Evolutionary conservation across 2,329 filamentous ascomycete genomes (phyloP).

Genomic region (Aureobasidium sp.): DNA sequence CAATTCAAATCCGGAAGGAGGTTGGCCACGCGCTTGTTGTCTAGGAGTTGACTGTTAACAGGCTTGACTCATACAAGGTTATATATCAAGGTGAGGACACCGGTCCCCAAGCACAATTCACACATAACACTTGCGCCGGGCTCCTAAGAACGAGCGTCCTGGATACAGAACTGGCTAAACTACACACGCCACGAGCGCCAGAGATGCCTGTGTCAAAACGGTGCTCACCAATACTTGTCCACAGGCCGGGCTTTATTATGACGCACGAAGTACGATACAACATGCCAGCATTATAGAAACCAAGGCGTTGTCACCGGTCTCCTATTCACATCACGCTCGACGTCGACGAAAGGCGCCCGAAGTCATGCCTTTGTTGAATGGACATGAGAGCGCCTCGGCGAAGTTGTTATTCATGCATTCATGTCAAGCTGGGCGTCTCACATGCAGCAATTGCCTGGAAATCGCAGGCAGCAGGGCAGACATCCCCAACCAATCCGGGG

Average conservation of each 20-base stretch:
- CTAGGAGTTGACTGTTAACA: neutral
- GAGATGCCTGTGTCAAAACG: neutral
- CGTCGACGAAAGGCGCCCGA: neutral
- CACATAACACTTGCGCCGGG: neutral
- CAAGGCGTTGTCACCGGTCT: neutral
- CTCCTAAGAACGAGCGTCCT: neutral
- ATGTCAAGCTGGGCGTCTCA: slow-evolving; percentile 2
- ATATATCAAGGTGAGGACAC: neutral
- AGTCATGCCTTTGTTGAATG: neutral
- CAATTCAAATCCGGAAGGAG: neutral
- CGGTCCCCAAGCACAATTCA: neutral
- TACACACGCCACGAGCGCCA: neutral
- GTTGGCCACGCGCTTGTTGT: neutral
- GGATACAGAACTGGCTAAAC: neutral
- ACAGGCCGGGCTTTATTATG: neutral
- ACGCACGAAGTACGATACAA: neutral
- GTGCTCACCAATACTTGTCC: neutral
- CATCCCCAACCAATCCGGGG: slow-evolving; percentile 9
- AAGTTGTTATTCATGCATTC: neutral
- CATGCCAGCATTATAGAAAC: neutral
- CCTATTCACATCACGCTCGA: neutral
- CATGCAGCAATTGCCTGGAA: neutral
- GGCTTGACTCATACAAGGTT: neutral
- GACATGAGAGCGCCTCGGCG: neutral
- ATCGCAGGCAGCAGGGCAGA: slow-evolving; percentile 7